Evolutionary conservation across 2,329 filamentous ascomycete genomes (phyloP), one percentile per base, ranked within the genome.

Genomic region (Trichoderma breve): DNA sequence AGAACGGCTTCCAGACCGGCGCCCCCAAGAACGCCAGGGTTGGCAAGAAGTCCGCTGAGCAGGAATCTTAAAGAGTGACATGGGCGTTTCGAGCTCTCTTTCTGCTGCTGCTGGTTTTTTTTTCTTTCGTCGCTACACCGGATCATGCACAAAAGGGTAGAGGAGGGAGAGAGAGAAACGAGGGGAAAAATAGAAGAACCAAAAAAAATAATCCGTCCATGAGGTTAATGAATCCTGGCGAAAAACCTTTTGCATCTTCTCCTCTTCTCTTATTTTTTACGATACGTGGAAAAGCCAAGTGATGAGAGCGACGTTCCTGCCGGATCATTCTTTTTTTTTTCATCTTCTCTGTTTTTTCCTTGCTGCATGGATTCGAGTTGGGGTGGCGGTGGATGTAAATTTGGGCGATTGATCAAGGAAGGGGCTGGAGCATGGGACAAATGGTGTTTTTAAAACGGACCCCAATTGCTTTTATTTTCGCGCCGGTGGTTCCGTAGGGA

Each of bases 1-100:
- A 92, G 89, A 99, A 99, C 88, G 95, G 94, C 81, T 99, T 99
- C 93, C 95, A 93, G 88, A 90, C 87, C 79, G 96, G 96, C 83
- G 85, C 89, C 80, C 94, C 94, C 83, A 95, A 97, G 89, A 92
- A 91, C 82, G 88, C 94, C 79, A 91, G 91, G 79, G 21, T 68
- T 36, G 72, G 69, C 62, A 73, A 73, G 72, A 73, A 73, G 78
- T 6, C 65, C 21, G 77, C 82, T 77, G 81, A 81, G 78, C 77
- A 82, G 77, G 80, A 81, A 77, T 77, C 79, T 74, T 80, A 80
- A 43, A 43, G 39, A 76, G 77, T 71, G 73, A 74, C 64, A 14
- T 34, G 36, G 39, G 58, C 47, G 61, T 47, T 58, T 64, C 21
- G 51, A 66, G 36, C 62, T 71, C 61, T 66, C 62, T 71, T 61